Conservation (phyloP, 192 early-diverging fungal genomes). For the Linnemannia zychae region DNA sequence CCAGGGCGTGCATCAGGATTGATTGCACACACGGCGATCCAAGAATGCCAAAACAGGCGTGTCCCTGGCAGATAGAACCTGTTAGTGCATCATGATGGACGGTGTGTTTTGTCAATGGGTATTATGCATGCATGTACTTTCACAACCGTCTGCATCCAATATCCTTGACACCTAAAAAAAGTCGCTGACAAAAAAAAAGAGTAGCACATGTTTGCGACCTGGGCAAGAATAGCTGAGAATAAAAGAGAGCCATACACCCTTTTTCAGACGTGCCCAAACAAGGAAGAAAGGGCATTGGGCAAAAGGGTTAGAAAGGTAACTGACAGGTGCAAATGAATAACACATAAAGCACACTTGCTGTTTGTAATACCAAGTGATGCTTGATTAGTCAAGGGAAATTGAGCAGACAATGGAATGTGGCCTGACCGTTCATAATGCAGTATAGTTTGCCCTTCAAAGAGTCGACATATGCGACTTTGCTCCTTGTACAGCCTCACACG, state of each 20-base stretch:
- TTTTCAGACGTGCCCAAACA: not conserved
- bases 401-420: not conserved
- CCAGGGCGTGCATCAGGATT: not conserved
- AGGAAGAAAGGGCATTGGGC: not conserved
- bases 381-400: slow-evolving; percentile 1
- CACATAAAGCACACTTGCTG: not conserved
- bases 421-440: not conserved
- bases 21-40: not conserved
- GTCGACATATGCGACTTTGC: not conserved
- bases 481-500: not conserved
- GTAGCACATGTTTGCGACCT: not conserved
- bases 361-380: not conserved
- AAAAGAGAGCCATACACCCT: not conserved
- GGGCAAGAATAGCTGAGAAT: not conserved
- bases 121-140: not conserved
- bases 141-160: not conserved
- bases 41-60: not conserved
- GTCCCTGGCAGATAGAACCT: not conserved
- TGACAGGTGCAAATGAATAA: not conserved
- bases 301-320: not conserved
- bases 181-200: not conserved
- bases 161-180: not conserved
- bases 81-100: not conserved
- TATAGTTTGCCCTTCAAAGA: not conserved
- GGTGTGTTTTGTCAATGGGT: not conserved